A percentile compares a stretch with the other conserved stretches of the same genome.
Evolutionary conservation across 768 basidiomycete genomes (phyloP).

Genomic region (Xerocomellus dryophilus): DNA sequence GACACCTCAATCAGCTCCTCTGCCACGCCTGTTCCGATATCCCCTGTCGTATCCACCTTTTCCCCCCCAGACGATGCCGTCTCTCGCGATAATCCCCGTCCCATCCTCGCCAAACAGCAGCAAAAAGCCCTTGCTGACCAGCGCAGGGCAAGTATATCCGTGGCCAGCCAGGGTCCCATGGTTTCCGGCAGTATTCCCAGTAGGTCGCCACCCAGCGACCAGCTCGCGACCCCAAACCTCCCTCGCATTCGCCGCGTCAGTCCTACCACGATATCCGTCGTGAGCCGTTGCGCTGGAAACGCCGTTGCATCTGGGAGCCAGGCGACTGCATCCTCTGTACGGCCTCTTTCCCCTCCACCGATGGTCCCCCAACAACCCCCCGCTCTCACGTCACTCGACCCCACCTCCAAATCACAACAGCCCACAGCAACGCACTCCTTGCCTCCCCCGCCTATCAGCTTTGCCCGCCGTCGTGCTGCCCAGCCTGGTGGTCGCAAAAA

Average conservation of each 20-base stretch:
- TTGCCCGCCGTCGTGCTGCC: conserved; percentile 69
- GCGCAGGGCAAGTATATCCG: conserved; percentile 58
- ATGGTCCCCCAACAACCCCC: conserved; percentile 25
- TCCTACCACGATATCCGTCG: conserved; percentile 30
- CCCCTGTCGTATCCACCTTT: conserved; percentile 64
- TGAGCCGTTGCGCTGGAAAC: conserved; percentile 28
- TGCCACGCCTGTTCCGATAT: conserved; percentile 52
- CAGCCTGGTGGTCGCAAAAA: conserved; percentile 57
- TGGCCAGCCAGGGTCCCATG: conserved; percentile 22
- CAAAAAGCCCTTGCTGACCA: conserved; percentile 72
- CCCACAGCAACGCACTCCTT: conserved; percentile 38
- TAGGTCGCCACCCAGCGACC: conserved; percentile 22
- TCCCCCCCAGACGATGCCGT: conserved; percentile 56
- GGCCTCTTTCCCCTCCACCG: conserved; percentile 24
- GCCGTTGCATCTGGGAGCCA: conserved; percentile 23
- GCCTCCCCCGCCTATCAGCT: conserved; percentile 72
- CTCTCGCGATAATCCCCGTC: too few species aligned
- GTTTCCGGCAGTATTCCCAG: conserved; percentile 26
- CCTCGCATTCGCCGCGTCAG: conserved; percentile 38
- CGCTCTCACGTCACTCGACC: conserved; percentile 18
- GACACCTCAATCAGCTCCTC: conserved; percentile 34
- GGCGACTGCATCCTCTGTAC: conserved; percentile 22
- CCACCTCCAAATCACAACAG: conserved; percentile 24
- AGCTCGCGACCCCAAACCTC: conserved; percentile 29
- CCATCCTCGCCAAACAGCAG: conserved; percentile 64